Percentiles rank a stretch among this genome's conserved stretches.
Conservation (phyloP, 2,329 filamentous ascomycete genomes). For the Coniella lustricola region DNA sequence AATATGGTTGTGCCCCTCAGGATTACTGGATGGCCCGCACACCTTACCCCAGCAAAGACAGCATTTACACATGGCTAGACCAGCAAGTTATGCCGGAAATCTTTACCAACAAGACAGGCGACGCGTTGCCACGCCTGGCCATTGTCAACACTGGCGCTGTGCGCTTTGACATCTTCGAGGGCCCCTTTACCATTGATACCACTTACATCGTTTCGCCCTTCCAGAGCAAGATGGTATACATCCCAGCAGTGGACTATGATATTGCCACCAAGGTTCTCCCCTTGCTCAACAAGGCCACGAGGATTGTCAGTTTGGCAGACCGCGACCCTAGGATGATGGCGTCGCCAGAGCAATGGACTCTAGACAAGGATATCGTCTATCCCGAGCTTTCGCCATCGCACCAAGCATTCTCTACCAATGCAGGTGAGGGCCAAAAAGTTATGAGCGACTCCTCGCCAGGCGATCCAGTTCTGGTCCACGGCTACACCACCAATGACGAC, state of each 20-base stretch:
- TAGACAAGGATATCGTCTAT: conserved; percentile 22
- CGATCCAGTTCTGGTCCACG: conserved; percentile 45
- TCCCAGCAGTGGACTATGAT: conserved; percentile 74
- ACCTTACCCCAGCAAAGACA: conserved; percentile 65
- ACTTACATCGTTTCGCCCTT: conserved; percentile 87
- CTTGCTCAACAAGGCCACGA: conserved; percentile 49
- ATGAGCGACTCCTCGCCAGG: conserved; percentile 24
- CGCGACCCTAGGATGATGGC: conserved; percentile 40
- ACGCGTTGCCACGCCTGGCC: conserved; percentile 58
- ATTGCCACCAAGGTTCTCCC: conserved; percentile 63
- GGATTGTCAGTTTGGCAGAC: conserved; percentile 34
- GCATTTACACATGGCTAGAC: conserved; percentile 76
- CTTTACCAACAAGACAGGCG: conserved; percentile 49
- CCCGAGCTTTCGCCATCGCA: conserved; percentile 18
- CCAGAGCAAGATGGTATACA: conserved; percentile 65
- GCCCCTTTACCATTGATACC: conserved; percentile 80
- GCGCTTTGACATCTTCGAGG: conserved; percentile 92
- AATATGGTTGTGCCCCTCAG: conserved; percentile 75
- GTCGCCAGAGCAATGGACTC: conserved; percentile 39
- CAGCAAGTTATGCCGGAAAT: conserved; percentile 65
- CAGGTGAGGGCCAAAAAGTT: conserved; percentile 25
- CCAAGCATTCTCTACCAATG: not conserved
- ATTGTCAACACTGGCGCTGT: conserved; percentile 87
- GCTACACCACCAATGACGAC: conserved; percentile 88
- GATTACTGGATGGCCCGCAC: conserved; percentile 76